Evolutionary conservation across 176 grass and related monocot species (phyloP), one percentile per base, ranked within the genome.

Genomic region (Ensete glaucum): DNA sequence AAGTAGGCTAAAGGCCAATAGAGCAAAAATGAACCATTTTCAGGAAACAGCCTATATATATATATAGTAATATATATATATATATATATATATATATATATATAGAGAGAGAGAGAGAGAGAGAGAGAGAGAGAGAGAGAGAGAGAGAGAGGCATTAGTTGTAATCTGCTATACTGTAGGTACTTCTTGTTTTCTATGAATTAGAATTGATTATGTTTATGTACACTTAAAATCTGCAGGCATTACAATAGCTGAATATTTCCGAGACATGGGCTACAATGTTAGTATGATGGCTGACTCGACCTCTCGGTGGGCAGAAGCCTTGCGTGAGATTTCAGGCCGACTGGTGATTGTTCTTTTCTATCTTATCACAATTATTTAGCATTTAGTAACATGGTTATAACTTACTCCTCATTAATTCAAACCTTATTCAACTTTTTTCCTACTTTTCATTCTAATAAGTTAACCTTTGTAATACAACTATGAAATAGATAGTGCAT

Each of bases 261-360:
- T 88, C 73, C 82, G 93, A 84, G 93, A 92, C 70, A 96, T 96
- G 93, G 93, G 93, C 25, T 90, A 90, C 70, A 92, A 96, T 57
- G 93, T 96, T 81, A 96, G 93, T 81, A 96, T 96, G 93, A 96
- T 96, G 93, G 93, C 93, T 90, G 89, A 96, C 43, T 96, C 89
- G 43, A 96, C 93, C 63, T 96, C 92, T 9, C 87, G 89, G 16
- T 96, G 89, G 87, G 87, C 87, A 58, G 92, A 96, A 75, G 92
- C 89, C 26, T 75, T 85, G 27, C 10, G 57, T 83, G 54, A 91
- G 50, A 91, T 91, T 69, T 88, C 89, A 24, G 85, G 85, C 27
- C 79, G 83, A 67, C 74, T 91, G 85, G 89, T 91, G 85, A 60
- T 50, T 77, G 22, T 26, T 68, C 77, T 10, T 58, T 71, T 75